phyloP scores from a whole-genome alignment of 2,329 filamentous ascomycete species.

The Ascochyta lentis region DNA sequence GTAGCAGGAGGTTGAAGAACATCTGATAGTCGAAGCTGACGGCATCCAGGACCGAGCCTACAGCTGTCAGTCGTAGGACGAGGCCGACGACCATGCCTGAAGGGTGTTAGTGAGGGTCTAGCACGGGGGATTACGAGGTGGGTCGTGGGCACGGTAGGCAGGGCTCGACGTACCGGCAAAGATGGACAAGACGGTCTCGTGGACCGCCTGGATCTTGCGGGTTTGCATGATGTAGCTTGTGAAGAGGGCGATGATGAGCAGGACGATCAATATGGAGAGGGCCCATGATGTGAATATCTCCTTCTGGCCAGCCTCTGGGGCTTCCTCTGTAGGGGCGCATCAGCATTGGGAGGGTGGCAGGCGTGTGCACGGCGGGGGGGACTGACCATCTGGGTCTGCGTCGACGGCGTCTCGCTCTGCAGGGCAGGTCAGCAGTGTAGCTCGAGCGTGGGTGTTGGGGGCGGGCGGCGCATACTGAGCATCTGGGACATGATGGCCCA shows the following conservation, averaged over 20 bases:
- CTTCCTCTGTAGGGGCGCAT: constrained; percentile 59
- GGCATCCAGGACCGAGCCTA: constrained; percentile 83
- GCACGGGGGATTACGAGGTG: constrained; percentile 26
- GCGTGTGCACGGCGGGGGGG: constrained; percentile 17
- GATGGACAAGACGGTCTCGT: constrained; percentile 98
- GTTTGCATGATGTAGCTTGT: constrained; percentile 97
- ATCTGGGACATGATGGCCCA: constrained; percentile 46
- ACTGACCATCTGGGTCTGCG: constrained; percentile 55
- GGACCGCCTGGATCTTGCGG: constrained; percentile 95
- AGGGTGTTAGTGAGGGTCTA: constrained; percentile 32
- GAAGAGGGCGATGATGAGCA: constrained; percentile 93
- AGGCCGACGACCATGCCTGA: constrained; percentile 94
- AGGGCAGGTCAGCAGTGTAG: constrained; percentile 30
- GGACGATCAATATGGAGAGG: constrained; percentile 92
- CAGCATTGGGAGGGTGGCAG: constrained; percentile 37
- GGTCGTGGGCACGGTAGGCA: constrained; percentile 16
- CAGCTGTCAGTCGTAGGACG: constrained; percentile 80
- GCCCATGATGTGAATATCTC: constrained; percentile 97
- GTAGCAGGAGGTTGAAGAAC: constrained; percentile 99
- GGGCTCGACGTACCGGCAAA: constrained; percentile 73
- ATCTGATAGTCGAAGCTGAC: constrained; percentile 99
- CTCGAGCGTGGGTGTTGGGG: neutral
- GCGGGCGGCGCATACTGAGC: constrained; percentile 44
- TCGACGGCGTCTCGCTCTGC: constrained; percentile 55
- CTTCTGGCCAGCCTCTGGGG: constrained; percentile 81